Base-by-base conservation (phyloP, 306 rosid genomes). In the Amphicarpaea edgeworthii region DNA sequence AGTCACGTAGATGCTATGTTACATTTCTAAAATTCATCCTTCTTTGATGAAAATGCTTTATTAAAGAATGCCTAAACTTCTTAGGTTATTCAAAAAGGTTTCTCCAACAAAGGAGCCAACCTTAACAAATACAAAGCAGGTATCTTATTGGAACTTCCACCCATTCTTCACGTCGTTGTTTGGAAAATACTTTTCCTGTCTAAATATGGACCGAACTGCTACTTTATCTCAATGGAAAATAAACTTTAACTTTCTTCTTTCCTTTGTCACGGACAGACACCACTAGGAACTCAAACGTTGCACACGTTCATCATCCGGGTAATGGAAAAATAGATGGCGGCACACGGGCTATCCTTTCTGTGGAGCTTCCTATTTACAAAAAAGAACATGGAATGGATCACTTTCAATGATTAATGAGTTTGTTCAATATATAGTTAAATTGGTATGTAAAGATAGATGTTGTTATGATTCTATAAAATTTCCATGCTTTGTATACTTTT, bases 281-380 rank as follows among this genome's bases (percentile, higher is more conserved):
- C 71, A 95, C 96, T 75, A 95, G 81, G 20, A 95, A 86, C 90
- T 85, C 65, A 95, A 78, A 23, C 60, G 83, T 53, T 83, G 92
- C 51, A 92, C 97, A 12, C 70, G 73, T 30, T 95, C 91, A 63
- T 95, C 98, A n/a, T 82, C 63, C 1, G 95, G 92, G 87, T 95
- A 95, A 77, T 92, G 97, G 57, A 95, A 86, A 84, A 92, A 95
- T 19, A 95, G 89, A 88, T 92, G 98, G 63, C 96, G 91, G 75
- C 96, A 87, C 51, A 95, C 89, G 0, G 96, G 98, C 12, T 92
- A 75, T 62, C 96, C 98, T 83, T 80, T 95, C 66, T 78, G 81
- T 32, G 97, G 67, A 0, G 98, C 96, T 85, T 88, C 97, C 98
- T 92, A 85, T 57, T 72, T 65, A 70, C 61, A 87, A 53, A n/a